Percentiles rank a stretch among this genome's conserved stretches.
phyloP scores from a whole-genome alignment of 768 basidiomycete species.

The Auricularia cornea region DNA sequence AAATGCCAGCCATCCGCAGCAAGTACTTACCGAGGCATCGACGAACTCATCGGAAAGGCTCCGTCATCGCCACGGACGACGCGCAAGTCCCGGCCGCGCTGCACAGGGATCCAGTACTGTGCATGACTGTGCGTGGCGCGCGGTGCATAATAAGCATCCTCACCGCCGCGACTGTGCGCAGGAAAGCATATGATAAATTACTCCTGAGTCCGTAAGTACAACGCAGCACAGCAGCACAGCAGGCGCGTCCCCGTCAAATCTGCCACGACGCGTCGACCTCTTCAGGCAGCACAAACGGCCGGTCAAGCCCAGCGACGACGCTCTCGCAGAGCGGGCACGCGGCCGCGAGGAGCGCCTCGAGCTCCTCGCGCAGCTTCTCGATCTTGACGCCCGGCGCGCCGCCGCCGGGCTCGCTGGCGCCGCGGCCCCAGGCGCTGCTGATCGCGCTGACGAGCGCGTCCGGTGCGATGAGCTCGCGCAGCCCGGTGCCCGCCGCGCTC shows the following conservation, averaged over 20 bases:
- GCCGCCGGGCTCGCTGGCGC: slow-evolving; percentile 43
- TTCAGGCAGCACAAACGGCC: slow-evolving; percentile 72
- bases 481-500: slow-evolving; percentile 70
- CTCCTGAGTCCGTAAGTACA: too few species aligned
- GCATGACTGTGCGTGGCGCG: too few species aligned
- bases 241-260: slow-evolving; percentile 38
- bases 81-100: too few species aligned
- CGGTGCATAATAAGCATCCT: too few species aligned
- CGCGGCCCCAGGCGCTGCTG: slow-evolving; percentile 26
- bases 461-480: slow-evolving; percentile 89
- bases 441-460: slow-evolving; percentile 86
- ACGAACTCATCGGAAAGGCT: too few species aligned
- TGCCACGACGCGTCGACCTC: slow-evolving; percentile 76
- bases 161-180: too few species aligned
- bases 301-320: slow-evolving; percentile 77
- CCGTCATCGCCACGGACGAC: too few species aligned
- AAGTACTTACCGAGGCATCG: too few species aligned
- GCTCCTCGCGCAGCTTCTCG: slow-evolving; percentile 69
- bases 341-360: slow-evolving; percentile 84
- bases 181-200: too few species aligned
- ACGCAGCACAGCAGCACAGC: too few species aligned
- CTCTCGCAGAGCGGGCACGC: slow-evolving; percentile 92
- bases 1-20: too few species aligned
- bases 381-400: slow-evolving; percentile 45
- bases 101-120: too few species aligned